Percentiles rank a stretch among this genome's conserved stretches.
Evolutionary conservation across 306 rosid genomes (phyloP).

Genomic region (Arachis hypogaea): DNA sequence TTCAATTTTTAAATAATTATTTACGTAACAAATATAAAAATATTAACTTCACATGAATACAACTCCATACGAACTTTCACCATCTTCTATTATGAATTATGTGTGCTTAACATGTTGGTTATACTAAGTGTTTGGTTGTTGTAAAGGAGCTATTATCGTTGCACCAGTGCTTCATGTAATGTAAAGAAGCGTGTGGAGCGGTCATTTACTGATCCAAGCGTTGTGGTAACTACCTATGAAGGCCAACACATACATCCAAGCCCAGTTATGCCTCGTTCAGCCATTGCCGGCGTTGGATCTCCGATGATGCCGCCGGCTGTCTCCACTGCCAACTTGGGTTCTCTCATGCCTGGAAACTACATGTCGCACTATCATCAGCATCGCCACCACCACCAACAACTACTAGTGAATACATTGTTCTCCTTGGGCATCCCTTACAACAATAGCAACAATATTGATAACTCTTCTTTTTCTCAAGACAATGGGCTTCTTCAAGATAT

Average conservation of each 20-base stretch:
- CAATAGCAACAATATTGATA: too few relatives aligned
- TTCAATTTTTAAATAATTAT: too few relatives aligned
- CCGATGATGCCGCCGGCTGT: constrained; percentile 23
- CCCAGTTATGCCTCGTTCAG: constrained; percentile 67
- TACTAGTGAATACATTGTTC: constrained; percentile 40
- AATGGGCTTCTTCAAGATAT: constrained; percentile 90
- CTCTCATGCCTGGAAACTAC: constrained; percentile 41
- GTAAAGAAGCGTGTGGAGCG: constrained; percentile 95
- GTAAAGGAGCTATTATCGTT: constrained; percentile 92
- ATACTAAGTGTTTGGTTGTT: not conserved
- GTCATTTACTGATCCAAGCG: constrained; percentile 69
- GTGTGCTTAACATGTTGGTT: not conserved
- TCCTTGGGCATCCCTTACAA: constrained; percentile 35
- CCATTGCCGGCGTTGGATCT: constrained; percentile 32
- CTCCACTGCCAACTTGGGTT: constrained; percentile 35
- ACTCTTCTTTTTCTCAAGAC: constrained; percentile 44
- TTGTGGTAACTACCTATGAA: constrained; percentile 91
- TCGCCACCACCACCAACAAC: constrained; percentile 39
- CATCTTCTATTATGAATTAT: too few relatives aligned
- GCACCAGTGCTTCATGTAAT: constrained; percentile 82
- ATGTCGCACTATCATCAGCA: constrained; percentile 41
- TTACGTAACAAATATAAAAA: too few relatives aligned
- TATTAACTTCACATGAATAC: too few relatives aligned
- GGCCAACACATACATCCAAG: constrained; percentile 87
- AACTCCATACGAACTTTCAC: too few relatives aligned